Evolutionary conservation across 306 rosid species (phyloP), one percentile per base, ranked within the genome.

Genomic region (Vigna nakashimae): DNA sequence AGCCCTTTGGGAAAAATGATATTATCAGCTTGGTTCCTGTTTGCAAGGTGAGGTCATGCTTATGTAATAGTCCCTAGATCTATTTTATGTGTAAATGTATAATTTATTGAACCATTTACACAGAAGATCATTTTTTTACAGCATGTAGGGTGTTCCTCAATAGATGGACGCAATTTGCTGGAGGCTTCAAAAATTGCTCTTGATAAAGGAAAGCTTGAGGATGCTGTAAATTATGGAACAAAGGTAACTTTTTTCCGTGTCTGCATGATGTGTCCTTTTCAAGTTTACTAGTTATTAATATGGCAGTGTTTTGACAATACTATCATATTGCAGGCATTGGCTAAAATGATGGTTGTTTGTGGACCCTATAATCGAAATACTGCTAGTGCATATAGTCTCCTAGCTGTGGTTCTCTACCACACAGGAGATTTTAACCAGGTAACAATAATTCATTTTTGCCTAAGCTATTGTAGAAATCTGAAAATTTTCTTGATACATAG

Each of bases 401-500:
- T 95, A 40, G 98, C 98, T 2, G 98, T 95, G 76, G 98, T 95
- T 84, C 98, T 95, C 72, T 95, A 95, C 86, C 98, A 95, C 87
- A 92, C 98, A 0, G 98, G 98, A 69, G 98, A 95, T 79, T 92
- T 95, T 58, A 95, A 92, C 87, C 98, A 95, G 97, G 98, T 89
- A 79, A 65, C 6, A 66, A 52, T 30, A 70, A 24, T 67, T 36
- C 74, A 66, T 26, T 22, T 20, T 76, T 69, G 59, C 57, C 70
- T 76, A 5, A 24, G 81, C 63, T 68, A 48, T 71, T 55, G 9
- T 45, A 3, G 22, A 59, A 80, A 45, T 38, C n/a, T 63, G 73
- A 14, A 20, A 10, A 3, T 40, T 75, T 64, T 43, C n/a, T 20
- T 55, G 6, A 46, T 71, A 36, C 32, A 53, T 82, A 34, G 64